phyloP scores from a whole-genome alignment of 129 eudicot species.

The Flaveria trinervia region DNA sequence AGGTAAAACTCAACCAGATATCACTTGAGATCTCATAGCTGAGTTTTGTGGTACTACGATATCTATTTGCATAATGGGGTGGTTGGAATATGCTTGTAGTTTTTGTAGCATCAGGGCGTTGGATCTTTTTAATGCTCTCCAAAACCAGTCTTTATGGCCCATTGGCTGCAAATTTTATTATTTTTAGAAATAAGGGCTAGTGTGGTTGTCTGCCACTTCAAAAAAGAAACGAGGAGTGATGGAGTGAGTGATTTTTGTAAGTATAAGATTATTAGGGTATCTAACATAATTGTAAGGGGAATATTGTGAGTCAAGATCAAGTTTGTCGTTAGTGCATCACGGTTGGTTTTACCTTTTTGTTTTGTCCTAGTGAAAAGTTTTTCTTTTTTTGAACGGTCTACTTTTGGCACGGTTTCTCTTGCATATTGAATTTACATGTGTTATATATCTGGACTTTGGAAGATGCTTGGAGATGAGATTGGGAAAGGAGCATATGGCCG shows the following conservation, averaged over 20 bases:
- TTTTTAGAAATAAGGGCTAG: conserved; percentile 4
- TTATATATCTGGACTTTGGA: conserved; percentile 18
- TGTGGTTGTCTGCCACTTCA: neutral
- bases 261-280: neutral
- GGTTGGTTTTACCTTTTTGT: conserved; percentile 9
- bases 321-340: neutral
- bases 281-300: neutral
- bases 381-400: neutral
- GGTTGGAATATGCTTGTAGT: neutral
- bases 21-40: conserved; percentile 10
- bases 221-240: neutral
- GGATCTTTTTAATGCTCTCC: neutral
- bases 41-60: neutral
- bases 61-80: neutral
- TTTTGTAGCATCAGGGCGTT: conserved; percentile 12
- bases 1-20: conserved; percentile 4
- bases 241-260: conserved; percentile 2
- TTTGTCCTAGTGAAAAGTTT: neutral
- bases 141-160: neutral
- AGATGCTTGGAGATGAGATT: conserved; percentile 99
- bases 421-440: conserved; percentile 23
- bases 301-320: neutral
- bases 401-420: conserved; percentile 17
- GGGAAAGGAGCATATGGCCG: conserved; percentile 99
- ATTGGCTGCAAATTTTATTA: neutral